phyloP scores from a whole-genome alignment of 768 basidiomycete genomes.

The Glaciozyma antarctica region DNA sequence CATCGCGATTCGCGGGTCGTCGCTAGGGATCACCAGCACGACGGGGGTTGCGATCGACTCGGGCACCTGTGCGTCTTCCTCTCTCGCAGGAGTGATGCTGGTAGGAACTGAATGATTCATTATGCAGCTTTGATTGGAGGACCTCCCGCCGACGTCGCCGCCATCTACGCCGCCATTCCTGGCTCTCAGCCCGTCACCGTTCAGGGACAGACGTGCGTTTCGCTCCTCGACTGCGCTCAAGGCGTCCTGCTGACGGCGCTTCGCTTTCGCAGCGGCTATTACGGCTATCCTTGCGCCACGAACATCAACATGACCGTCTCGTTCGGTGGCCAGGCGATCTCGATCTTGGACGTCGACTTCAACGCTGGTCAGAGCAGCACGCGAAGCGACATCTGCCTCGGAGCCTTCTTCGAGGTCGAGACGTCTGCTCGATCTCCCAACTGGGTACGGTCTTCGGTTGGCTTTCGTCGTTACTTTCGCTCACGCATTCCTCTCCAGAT shows the following conservation, averaged over 20 bases:
- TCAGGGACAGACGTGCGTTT: slow-evolving; percentile 44
- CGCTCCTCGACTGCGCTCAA: background rate
- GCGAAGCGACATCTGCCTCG: slow-evolving; percentile 50
- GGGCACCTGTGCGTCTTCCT: slow-evolving; percentile 36
- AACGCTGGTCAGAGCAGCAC: slow-evolving; percentile 44
- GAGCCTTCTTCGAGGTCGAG: slow-evolving; percentile 66
- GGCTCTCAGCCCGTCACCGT: slow-evolving; percentile 54
- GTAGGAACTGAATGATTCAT: background rate
- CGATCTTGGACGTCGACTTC: slow-evolving; percentile 67
- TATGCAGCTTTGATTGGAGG: slow-evolving; percentile 62
- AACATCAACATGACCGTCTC: slow-evolving; percentile 7
- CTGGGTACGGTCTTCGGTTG: background rate
- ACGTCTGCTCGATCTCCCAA: background rate
- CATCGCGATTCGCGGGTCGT: slow-evolving; percentile 52
- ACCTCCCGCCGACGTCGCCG: slow-evolving; percentile 50
- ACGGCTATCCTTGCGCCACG: slow-evolving; percentile 48
- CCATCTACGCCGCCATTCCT: slow-evolving; percentile 65
- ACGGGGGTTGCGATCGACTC: slow-evolving; percentile 76
- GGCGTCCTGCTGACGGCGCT: background rate
- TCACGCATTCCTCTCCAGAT: slow-evolving; percentile 52
- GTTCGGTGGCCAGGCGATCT: slow-evolving; percentile 47
- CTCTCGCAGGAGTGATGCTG: background rate
- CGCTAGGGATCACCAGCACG: slow-evolving; percentile 45
- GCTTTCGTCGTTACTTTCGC: background rate
- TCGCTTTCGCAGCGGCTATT: slow-evolving; percentile 50